A percentile compares a stretch with the other conserved stretches of the same genome.
These are phyloP conservation scores for Ichthyophthirius multifiliis DNA, from an alignment of 169 alveolate species.

Conservation along the genomic window DNA sequence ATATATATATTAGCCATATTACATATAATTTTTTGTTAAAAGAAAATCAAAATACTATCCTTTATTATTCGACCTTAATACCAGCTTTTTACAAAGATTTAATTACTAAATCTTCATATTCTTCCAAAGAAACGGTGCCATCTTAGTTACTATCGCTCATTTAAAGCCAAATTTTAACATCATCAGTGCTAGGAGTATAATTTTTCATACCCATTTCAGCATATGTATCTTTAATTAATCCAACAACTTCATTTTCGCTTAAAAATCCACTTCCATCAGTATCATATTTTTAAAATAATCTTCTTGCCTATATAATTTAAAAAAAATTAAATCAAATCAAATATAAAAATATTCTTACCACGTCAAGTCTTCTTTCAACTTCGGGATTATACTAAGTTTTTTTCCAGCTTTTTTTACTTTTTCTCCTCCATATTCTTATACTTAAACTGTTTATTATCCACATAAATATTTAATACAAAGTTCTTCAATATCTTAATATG, in stretches of 20 bases:
- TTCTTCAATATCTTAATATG: slow-evolving; percentile 26
- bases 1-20: too few species aligned
- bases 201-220: slow-evolving; percentile 7
- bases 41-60: too few species aligned
- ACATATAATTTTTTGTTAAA: too few species aligned
- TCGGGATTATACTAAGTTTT: too few species aligned
- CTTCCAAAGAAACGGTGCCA: slow-evolving; percentile 14
- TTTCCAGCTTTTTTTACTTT: not conserved
- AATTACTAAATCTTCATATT: slow-evolving; percentile 1
- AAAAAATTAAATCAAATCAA: too few species aligned
- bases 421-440: not conserved
- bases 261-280: slow-evolving; percentile 7
- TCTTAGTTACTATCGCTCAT: slow-evolving; percentile 15
- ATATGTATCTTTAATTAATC: not conserved
- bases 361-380: slow-evolving; percentile 12
- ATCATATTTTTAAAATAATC: slow-evolving; percentile 20
- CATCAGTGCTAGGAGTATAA: slow-evolving; percentile 16
- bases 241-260: not conserved
- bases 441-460: not conserved
- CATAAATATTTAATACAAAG: slow-evolving; percentile 24
- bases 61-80: too few species aligned
- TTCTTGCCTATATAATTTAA: too few species aligned
- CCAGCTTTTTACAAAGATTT: not conserved
- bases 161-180: slow-evolving; percentile 11
- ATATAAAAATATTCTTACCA: too few species aligned